Percentiles rank a stretch among this genome's conserved stretches.
phyloP scores from a whole-genome alignment of 225 moss, liverwort and hornwort genomes.

The Marchantia polymorpha region DNA sequence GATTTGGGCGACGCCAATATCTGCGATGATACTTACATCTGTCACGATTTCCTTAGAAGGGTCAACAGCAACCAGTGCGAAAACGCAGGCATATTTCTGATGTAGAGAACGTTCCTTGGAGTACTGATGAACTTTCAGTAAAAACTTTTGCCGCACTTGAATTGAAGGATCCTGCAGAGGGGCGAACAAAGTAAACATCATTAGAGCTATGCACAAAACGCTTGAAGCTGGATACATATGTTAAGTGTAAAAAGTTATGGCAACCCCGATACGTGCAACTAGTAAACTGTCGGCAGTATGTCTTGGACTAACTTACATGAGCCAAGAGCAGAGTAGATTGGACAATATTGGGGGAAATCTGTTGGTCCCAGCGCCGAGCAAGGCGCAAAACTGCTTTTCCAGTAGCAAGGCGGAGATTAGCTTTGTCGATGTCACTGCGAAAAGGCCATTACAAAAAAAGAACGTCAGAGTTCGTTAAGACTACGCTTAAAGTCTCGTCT shows the following conservation, averaged over 20 bases:
- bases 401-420: constrained; percentile 86
- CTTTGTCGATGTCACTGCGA: constrained; percentile 86
- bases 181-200: background rate
- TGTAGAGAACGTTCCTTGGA: constrained; percentile 73
- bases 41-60: constrained; percentile 60
- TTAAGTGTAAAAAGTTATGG: too few relatives aligned
- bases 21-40: constrained; percentile 48
- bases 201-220: too few relatives aligned
- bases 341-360: constrained; percentile 70
- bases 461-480: too few relatives aligned
- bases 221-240: background rate
- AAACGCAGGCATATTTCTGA: constrained; percentile 82
- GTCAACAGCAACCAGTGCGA: constrained; percentile 76
- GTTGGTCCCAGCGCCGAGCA: constrained; percentile 90
- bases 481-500: too few relatives aligned
- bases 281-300: background rate
- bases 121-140: constrained; percentile 75
- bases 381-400: constrained; percentile 84
- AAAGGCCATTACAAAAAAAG: background rate
- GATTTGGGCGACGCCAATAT: background rate
- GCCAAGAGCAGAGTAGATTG: constrained; percentile 72
- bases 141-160: constrained; percentile 67
- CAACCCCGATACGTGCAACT: background rate
- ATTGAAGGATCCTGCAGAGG: constrained; percentile 60
- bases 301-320: constrained; percentile 40